phyloP scores from a whole-genome alignment of 805 yeast species.

The Priceomyces carsonii region DNA sequence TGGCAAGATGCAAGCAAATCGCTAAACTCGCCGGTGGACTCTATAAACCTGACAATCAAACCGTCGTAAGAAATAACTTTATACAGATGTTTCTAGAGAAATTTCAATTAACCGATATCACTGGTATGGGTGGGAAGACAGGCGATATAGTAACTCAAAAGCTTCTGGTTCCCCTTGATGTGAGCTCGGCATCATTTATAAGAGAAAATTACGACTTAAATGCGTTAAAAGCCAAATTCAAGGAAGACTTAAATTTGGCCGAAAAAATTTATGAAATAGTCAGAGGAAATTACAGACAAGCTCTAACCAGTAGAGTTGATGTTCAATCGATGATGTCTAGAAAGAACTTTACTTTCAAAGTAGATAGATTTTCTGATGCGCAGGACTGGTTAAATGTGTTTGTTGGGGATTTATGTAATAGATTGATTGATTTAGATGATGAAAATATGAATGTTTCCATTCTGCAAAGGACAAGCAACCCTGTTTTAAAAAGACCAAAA shows the following conservation, averaged over 20 bases:
- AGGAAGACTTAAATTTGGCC: slow-evolving; percentile 51
- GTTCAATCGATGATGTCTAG: slow-evolving; percentile 87
- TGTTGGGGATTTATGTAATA: slow-evolving; percentile 70
- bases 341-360: slow-evolving; percentile 69
- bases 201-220: slow-evolving; percentile 46
- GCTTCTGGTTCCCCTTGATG: slow-evolving; percentile 51
- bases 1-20: slow-evolving; percentile 71
- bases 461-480: slow-evolving; percentile 20
- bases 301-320: slow-evolving; percentile 57
- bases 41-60: slow-evolving; percentile 84
- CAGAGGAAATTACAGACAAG: slow-evolving; percentile 60
- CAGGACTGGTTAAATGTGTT: slow-evolving; percentile 80
- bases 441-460: slow-evolving; percentile 44
- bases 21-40: slow-evolving; percentile 88
- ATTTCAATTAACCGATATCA: slow-evolving; percentile 70
- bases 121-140: slow-evolving; percentile 89
- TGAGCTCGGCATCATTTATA: slow-evolving; percentile 48
- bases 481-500: slow-evolving; percentile 50
- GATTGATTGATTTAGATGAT: slow-evolving; percentile 74
- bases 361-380: slow-evolving; percentile 56
- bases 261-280: slow-evolving; percentile 58
- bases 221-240: slow-evolving; percentile 18
- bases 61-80: slow-evolving; percentile 57
- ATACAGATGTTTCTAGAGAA: slow-evolving; percentile 55
- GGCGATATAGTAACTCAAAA: slow-evolving; percentile 61